These are phyloP conservation scores for Cucurbita pepo DNA, from an alignment of 306 rosid species.

Conservation along the genomic window DNA sequence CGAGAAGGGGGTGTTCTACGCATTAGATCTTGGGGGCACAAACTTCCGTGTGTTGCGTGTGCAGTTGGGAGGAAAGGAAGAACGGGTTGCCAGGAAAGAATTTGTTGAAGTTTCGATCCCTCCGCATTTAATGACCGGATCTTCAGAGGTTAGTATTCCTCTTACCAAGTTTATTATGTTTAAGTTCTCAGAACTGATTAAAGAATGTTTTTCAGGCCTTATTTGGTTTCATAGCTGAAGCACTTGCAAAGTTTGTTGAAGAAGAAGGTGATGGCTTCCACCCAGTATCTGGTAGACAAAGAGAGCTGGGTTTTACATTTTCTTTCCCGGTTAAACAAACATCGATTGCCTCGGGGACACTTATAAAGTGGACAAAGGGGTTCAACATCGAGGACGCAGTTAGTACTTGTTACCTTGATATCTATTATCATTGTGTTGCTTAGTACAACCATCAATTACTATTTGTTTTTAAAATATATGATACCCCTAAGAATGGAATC, in stretches of 20 bases:
- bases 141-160: slow-evolving; percentile 57
- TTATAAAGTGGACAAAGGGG: slow-evolving; percentile 94
- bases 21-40: slow-evolving; percentile 96
- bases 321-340: slow-evolving; percentile 87
- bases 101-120: slow-evolving; percentile 83
- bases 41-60: slow-evolving; percentile 85
- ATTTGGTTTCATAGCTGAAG: slow-evolving; percentile 69
- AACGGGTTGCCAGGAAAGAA: slow-evolving; percentile 39
- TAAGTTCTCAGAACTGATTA: slow-evolving; percentile 10
- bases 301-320: slow-evolving; percentile 97
- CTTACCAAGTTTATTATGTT: slow-evolving; percentile 6
- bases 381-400: slow-evolving; percentile 66
- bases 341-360: slow-evolving; percentile 74
- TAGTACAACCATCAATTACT: not conserved
- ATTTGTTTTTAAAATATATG: not conserved
- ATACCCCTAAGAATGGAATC: not conserved
- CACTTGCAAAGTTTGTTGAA: slow-evolving; percentile 62
- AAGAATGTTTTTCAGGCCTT: slow-evolving; percentile 42
- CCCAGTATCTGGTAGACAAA: slow-evolving; percentile 76
- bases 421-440: slow-evolving; percentile 1
- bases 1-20: slow-evolving; percentile 80
- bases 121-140: slow-evolving; percentile 73
- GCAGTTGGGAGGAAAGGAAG: slow-evolving; percentile 70
- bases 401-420: slow-evolving; percentile 17
- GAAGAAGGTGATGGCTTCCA: slow-evolving; percentile 70